Conservation (phyloP, 2,329 filamentous ascomycete species). For the Herpotrichia juniperi region DNA sequence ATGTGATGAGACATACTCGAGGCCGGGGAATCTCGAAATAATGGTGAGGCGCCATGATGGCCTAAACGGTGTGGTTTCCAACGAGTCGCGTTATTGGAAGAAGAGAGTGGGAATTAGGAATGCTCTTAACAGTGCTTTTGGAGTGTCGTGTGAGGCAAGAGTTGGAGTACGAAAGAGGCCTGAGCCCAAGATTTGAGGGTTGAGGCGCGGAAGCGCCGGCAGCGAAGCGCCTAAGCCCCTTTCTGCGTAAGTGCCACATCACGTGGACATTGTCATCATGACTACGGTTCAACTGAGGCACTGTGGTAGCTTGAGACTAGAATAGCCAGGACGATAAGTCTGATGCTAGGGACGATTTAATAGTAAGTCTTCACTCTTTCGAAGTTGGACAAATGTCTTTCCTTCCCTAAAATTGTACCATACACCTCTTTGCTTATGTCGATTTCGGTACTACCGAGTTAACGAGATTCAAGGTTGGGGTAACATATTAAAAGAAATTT, state of each 20-base stretch:
- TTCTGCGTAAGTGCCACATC: slow-evolving; percentile 15
- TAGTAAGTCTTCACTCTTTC: no score
- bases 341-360: no score
- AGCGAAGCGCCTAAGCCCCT: slow-evolving; percentile 12
- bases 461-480: no score
- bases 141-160: slow-evolving; percentile 9
- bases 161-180: slow-evolving; percentile 2
- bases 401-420: no score
- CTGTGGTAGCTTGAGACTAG: not conserved
- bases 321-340: no score
- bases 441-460: no score
- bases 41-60: slow-evolving; percentile 38
- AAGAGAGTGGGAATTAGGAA: not conserved
- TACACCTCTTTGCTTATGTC: no score
- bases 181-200: slow-evolving; percentile 9
- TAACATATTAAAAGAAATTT: no score
- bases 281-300: not conserved
- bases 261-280: slow-evolving; percentile 5
- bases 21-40: slow-evolving; percentile 47
- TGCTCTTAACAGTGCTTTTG: not conserved
- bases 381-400: no score
- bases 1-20: slow-evolving; percentile 34
- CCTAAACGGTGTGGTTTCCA: not conserved
- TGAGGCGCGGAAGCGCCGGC: slow-evolving; percentile 16
- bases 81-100: not conserved